Conservation (phyloP, 306 rosid genomes). For the Cicer arietinum region DNA sequence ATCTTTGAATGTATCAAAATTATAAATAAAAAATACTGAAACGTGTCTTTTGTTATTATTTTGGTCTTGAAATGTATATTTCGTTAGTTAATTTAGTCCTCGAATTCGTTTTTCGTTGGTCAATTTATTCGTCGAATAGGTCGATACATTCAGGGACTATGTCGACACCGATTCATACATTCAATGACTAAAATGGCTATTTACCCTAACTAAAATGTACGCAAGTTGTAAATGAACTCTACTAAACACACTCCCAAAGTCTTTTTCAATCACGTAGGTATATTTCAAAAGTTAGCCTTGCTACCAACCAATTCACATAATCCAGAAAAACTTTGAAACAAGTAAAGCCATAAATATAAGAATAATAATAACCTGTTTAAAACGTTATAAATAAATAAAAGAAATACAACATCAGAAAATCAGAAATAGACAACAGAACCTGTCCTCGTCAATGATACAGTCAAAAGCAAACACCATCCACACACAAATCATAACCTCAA, state of each 20-base stretch:
- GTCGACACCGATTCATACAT: too few species aligned
- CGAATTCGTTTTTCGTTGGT: too few species aligned
- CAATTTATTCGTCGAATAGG: too few species aligned
- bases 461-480: slow-evolving; percentile 36
- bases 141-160: too few species aligned
- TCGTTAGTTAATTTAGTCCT: too few species aligned
- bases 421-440: slow-evolving; percentile 30
- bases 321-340: slow-evolving; percentile 30
- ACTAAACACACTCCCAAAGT: background rate
- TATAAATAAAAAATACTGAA: too few species aligned
- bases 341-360: slow-evolving; percentile 12
- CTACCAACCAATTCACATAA: slow-evolving; percentile 46
- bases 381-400: background rate
- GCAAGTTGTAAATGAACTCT: background rate
- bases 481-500: slow-evolving; percentile 13
- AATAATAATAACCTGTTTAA: background rate
- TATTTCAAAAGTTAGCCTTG: slow-evolving; percentile 23
- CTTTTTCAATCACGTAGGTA: slow-evolving; percentile 20
- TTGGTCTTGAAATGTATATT: too few species aligned
- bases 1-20: too few species aligned
- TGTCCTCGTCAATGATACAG: slow-evolving; percentile 27
- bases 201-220: too few species aligned
- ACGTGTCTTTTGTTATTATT: too few species aligned
- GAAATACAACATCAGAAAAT: slow-evolving; percentile 21
- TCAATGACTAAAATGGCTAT: too few species aligned